Base-by-base conservation (phyloP, 805 yeast genomes). In the Blastobotrys peoriensis region DNA sequence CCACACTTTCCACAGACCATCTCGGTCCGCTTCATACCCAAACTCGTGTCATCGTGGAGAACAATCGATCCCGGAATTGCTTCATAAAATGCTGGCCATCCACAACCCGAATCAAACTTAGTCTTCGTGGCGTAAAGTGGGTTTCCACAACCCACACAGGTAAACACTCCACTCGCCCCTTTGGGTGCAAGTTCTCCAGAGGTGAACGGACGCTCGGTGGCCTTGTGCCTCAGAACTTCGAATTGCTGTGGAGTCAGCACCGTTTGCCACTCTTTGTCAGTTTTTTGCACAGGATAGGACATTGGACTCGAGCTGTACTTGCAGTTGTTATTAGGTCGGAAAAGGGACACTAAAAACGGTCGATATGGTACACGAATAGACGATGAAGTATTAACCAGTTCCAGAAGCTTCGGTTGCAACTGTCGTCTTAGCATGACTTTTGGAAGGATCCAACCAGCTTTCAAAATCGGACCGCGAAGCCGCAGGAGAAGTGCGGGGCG, bases 21-120 rank as follows among this genome's bases (percentile, higher is more conserved):
- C 62, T 93, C 99, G 9, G 80, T 86, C 50, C 98, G 73, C 10
- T 68, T 70, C 93, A 83, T 88, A 0, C 98, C 98, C 40, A 67
- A 65, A 5, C 81, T 63, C 0, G 46, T 56, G 62, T 93, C 98
- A 16, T 68, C 71, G 47, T 74, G 65, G 9, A 82, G 70, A 17
- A 64, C 71, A 33, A 93, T 73, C 4, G 95, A 73, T 0, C 88
- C 89, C 0, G 95, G 94, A 33, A 86, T 68, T 1, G 95, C 96
- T 46, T 86, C 83, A 63, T 82, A 91, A 64, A 93, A 93, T 0
- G 96, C 89, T 1, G 98, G 98, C 98, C 98, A 93, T 2, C 98
- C 98, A 64, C 98, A 93, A 43, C 87, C 87, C 9, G 95, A 78
- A 46, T 83, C 81, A 57, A 93, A 93, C 63, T 93, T 91, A 3